These are phyloP conservation scores for Favolaschia claudopus DNA, from an alignment of 768 basidiomycete genomes.

Conservation along the genomic window DNA sequence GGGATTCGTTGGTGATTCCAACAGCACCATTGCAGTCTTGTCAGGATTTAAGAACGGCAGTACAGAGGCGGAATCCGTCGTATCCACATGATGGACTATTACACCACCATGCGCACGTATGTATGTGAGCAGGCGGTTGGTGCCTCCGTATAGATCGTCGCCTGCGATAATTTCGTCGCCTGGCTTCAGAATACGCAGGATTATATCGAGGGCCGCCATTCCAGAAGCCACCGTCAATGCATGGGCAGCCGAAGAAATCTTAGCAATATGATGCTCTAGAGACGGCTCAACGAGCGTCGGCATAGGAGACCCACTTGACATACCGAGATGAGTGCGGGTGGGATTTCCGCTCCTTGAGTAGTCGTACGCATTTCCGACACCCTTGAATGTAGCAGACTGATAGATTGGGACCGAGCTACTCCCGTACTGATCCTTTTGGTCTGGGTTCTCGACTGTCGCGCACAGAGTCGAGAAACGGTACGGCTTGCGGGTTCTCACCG, in stretches of 20 bases:
- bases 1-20: conserved; percentile 98
- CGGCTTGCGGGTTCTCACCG: conserved; percentile 69
- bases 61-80: conserved; percentile 75
- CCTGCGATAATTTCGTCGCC: conserved; percentile 96
- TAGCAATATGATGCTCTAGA: conserved; percentile 94
- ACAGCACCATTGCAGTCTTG: conserved; percentile 92
- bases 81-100: conserved; percentile 92
- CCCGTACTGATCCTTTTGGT: conserved; percentile 94
- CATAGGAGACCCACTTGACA: no score
- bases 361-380: conserved; percentile 87
- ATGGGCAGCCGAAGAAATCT: conserved; percentile 92
- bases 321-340: conserved; percentile 93
- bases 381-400: conserved; percentile 98
- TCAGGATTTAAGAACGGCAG: conserved; percentile 69
- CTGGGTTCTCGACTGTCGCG: conserved; percentile 90
- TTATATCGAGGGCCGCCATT: conserved; percentile 97
- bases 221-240: conserved; percentile 95
- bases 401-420: conserved; percentile 96
- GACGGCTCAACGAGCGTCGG: no score
- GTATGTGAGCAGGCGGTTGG: conserved; percentile 93
- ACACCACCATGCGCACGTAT: conserved; percentile 88
- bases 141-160: conserved; percentile 97
- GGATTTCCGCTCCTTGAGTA: conserved; percentile 97
- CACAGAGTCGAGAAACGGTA: conserved; percentile 92
- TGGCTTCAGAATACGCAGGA: conserved; percentile 92